A percentile compares a stretch with the other conserved stretches of the same genome.
Conservation (phyloP, 805 yeast species). For the Sugiyamaella mastotermitis region DNA sequence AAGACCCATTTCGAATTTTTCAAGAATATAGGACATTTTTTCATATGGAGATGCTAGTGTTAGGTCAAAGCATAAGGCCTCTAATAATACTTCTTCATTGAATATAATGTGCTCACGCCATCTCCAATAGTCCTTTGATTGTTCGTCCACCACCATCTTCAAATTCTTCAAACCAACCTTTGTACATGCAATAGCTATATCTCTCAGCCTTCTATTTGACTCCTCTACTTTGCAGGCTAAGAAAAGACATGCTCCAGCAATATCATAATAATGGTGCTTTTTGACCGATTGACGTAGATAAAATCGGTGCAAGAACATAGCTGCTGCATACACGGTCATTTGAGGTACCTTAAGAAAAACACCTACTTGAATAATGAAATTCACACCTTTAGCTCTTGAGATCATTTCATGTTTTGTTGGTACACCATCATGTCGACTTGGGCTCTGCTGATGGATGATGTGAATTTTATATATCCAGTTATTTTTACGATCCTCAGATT, state of each 20-base stretch:
- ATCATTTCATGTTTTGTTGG: slow-evolving; percentile 31
- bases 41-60: slow-evolving; percentile 37
- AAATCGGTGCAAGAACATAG: slow-evolving; percentile 45
- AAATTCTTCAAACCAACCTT: slow-evolving; percentile 40
- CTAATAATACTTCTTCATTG: slow-evolving; percentile 42
- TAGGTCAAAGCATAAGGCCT: slow-evolving; percentile 44
- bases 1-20: slow-evolving; percentile 19
- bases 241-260: slow-evolving; percentile 46
- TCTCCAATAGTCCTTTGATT: slow-evolving; percentile 42
- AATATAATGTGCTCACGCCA: slow-evolving; percentile 44
- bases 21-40: slow-evolving; percentile 15
- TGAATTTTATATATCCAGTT: no score
- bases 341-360: slow-evolving; percentile 41
- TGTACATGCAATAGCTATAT: slow-evolving; percentile 45
- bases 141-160: slow-evolving; percentile 37
- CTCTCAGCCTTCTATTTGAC: slow-evolving; percentile 41
- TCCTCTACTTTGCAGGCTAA: slow-evolving; percentile 52
- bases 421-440: slow-evolving; percentile 19
- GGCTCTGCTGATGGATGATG: no score
- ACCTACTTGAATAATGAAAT: slow-evolving; percentile 41
- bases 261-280: slow-evolving; percentile 42
- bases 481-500: no score
- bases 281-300: slow-evolving; percentile 42
- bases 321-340: slow-evolving; percentile 43
- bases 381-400: slow-evolving; percentile 43